Conservation (phyloP, 1,139 yeast genomes). For the Hyphopichia buzzinii region DNA sequence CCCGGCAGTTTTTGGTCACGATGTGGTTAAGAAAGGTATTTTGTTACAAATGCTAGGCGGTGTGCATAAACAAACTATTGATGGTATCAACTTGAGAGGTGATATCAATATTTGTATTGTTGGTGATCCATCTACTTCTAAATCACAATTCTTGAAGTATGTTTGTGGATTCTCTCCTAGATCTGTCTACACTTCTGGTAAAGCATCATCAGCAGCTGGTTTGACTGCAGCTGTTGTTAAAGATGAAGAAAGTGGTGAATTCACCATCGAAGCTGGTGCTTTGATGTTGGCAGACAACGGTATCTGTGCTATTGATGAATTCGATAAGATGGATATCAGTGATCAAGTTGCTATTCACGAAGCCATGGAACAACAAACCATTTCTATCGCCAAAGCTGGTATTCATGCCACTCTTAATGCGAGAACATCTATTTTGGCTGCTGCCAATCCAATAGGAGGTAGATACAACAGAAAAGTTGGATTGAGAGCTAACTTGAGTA, state of each 20-base stretch:
- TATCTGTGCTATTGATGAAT: conserved; percentile 97
- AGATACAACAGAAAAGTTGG: conserved; percentile 87
- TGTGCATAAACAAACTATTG: conserved; percentile 90
- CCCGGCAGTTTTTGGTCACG: conserved; percentile 97
- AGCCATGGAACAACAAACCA: conserved; percentile 99
- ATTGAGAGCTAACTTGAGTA: conserved; percentile 80
- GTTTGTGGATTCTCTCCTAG: conserved; percentile 91
- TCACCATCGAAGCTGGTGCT: conserved; percentile 98
- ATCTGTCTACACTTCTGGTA: conserved; percentile 96
- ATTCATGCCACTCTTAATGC: conserved; percentile 97
- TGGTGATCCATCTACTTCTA: conserved; percentile 98
- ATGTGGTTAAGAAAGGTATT: conserved; percentile 88
- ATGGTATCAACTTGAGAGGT: conserved; percentile 94
- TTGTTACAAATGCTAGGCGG: conserved; percentile 90
- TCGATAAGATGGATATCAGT: conserved; percentile 92
- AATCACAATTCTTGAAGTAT: conserved; percentile 92
- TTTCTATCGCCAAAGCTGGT: conserved; percentile 97
- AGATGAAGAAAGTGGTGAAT: conserved; percentile 97
- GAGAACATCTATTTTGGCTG: conserved; percentile 91
- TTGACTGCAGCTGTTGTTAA: conserved; percentile 96
- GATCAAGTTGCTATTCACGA: conserved; percentile 99
- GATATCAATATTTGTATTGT: conserved; percentile 96
- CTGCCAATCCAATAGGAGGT: conserved; percentile 97
- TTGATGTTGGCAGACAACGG: conserved; percentile 98
- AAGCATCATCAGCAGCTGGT: conserved; percentile 99